These are phyloP conservation scores for Ceratocystis harringtonii DNA, from an alignment of 2,329 filamentous ascomycete genomes.

Conservation along the genomic window DNA sequence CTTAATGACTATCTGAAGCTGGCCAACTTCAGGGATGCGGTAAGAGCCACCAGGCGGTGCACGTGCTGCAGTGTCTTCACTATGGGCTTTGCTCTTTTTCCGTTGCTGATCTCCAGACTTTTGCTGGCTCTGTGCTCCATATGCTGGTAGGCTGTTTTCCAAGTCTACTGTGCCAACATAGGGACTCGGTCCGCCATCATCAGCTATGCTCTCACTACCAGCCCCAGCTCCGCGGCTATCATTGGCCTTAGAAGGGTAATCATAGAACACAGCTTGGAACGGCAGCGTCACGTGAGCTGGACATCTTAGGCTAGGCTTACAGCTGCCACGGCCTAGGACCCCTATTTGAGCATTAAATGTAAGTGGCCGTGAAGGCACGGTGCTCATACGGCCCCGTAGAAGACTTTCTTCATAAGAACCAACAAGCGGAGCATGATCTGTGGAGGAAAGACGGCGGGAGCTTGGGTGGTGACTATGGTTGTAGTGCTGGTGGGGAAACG, in stretches of 20 bases:
- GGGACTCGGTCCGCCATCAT: constrained; percentile 76
- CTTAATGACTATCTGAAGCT: constrained; percentile 93
- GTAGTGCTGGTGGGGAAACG: neutral
- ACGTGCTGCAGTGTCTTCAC: constrained; percentile 18
- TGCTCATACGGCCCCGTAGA: constrained; percentile 88
- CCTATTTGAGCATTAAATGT: constrained; percentile 93
- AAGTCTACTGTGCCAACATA: constrained; percentile 91
- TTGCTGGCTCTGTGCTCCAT: neutral
- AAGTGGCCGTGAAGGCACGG: constrained; percentile 78
- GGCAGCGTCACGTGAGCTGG: constrained; percentile 80
- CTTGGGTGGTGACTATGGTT: constrained; percentile 33
- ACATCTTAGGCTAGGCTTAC: constrained; percentile 70
- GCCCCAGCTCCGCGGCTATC: constrained; percentile 28
- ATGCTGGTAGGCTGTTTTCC: constrained; percentile 53
- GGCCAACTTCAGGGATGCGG: constrained; percentile 82
- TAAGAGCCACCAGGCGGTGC: constrained; percentile 79
- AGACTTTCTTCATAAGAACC: constrained; percentile 98
- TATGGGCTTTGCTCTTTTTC: neutral
- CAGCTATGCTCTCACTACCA: neutral
- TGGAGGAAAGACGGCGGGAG: constrained; percentile 52
- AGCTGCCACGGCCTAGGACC: constrained; percentile 76
- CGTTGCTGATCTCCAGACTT: constrained; percentile 29
- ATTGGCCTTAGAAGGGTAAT: constrained; percentile 38
- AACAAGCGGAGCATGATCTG: constrained; percentile 83
- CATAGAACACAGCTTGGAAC: constrained; percentile 94